phyloP scores from a whole-genome alignment of 1,284 basidiomycete species.

The Cryptococcus amylolentus region DNA sequence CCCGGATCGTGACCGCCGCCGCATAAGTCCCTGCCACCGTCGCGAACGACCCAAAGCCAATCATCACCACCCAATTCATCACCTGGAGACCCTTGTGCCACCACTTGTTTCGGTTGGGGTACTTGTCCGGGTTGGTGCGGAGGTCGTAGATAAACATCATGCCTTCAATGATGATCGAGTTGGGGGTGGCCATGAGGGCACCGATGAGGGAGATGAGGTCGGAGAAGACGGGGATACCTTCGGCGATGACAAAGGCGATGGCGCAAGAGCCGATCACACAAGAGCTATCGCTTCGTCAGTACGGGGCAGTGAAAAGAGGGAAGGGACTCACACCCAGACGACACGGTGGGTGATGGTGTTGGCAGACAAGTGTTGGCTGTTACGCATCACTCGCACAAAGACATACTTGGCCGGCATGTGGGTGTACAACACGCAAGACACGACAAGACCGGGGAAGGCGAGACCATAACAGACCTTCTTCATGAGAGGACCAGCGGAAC shows the following conservation, averaged over 20 bases:
- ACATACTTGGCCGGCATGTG: slow-evolving; percentile 42
- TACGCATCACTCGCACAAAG: slow-evolving; percentile 60
- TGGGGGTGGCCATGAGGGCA: slow-evolving; percentile 26
- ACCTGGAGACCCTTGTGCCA: slow-evolving; percentile 18
- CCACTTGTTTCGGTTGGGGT: slow-evolving; percentile 12
- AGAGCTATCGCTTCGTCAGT: background rate
- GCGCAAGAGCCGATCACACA: slow-evolving; percentile 48
- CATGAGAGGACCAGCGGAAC: slow-evolving; percentile 41
- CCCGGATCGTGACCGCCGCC: slow-evolving; percentile 27
- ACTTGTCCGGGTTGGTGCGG: slow-evolving; percentile 14
- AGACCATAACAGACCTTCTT: slow-evolving; percentile 49
- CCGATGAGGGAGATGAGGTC: slow-evolving; percentile 34
- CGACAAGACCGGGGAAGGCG: slow-evolving; percentile 41
- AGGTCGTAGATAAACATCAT: slow-evolving; percentile 13
- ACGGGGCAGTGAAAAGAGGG: slow-evolving; percentile 21
- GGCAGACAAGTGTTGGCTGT: slow-evolving; percentile 57
- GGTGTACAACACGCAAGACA: slow-evolving; percentile 14
- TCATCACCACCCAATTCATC: slow-evolving; percentile 26
- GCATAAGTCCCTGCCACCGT: slow-evolving; percentile 36
- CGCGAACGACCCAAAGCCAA: slow-evolving; percentile 26
- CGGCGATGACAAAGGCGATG: slow-evolving; percentile 15
- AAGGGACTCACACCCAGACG: slow-evolving; percentile 52
- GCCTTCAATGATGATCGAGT: background rate
- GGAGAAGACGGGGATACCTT: slow-evolving; percentile 38
- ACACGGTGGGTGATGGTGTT: slow-evolving; percentile 60